Evolutionary conservation across 345 rosid species (phyloP), one percentile per base, ranked within the genome.

Genomic region (Draba incana): DNA sequence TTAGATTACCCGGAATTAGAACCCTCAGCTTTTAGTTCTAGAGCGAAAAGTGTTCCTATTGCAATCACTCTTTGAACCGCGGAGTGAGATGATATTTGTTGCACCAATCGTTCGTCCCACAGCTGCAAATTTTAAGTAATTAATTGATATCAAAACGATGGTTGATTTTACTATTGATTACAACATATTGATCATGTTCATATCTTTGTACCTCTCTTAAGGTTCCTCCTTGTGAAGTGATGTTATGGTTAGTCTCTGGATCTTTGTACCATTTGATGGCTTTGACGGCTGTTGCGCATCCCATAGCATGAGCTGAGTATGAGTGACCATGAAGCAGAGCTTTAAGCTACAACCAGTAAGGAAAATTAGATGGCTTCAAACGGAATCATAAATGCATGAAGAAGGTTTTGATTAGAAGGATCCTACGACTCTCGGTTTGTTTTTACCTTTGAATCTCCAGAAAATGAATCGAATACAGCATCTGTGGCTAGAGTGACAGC

Each of bases 261-360:
- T 94, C 87, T 76, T 83, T 91, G 77, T 85, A 89, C 97, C 98
- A 89, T 75, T 81, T 75, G 15, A 94, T 91, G 52, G 99, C 71
- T 69, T 86, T 94, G 59, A 71, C 83, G 50, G 99, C 98, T 52
- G 98, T 97, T 25, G 84, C 73, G 58, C 98, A 94, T 43, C 96
- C 99, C 88, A 87, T 81, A 58, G 98, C 93, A 81, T 94, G 97
- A 56, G 96, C 98, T 42, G 94, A 56, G 75, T 93, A 90, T 5
- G 98, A 90, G 75, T 93, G 98, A 61, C 98, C 98, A 72, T 90
- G 98, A 75, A 93, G 81, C 73, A 93, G 88, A 28, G 97, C 98
- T 76, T 83, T 81, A 64, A 93, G 93, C 98, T 93, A 71, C 74
- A 78, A 69, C 66, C 62, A 79, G 9, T 20, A 8, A 38, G 16